Evolutionary conservation across 805 yeast genomes (phyloP), one percentile per base, ranked within the genome.

Genomic region (Teunomyces stri): DNA sequence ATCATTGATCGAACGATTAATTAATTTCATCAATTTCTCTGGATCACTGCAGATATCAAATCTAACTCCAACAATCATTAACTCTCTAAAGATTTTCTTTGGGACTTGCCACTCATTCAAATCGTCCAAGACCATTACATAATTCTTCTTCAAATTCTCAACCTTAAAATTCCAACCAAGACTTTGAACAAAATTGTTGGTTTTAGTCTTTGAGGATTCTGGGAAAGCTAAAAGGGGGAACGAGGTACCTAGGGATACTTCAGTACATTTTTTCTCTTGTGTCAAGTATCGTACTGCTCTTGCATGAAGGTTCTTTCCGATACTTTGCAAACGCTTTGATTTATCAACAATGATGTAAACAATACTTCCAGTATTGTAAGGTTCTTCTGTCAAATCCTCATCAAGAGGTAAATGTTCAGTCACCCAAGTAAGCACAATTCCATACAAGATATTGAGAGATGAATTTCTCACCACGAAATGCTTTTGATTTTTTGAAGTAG

Each of bases 391-490:
- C 36, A 54, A 37, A 11, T 53, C 58, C 1, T 48, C 55, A 31
- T 49, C 52, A 28, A 40, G 49, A 10, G 45, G 39, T 13, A 20
- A 29, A 18, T 39, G 40, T 3, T 62, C 68, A 38, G 72, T 69
- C 4, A 72, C 73, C 83, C 85, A 80, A 2, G 84, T 80, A 30
- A 77, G 60, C 3, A 78, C 67, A 18, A 81, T 61, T 4, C 86
- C 87, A 54, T 79, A 80, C 9, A 80, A 52, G 13, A 79, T 70
- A 50, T 80, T 79, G 45, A 79, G 68, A 15, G 80, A 70, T 6
- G 84, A 75, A 59, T 82, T 81, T 46, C 84, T 64, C 25, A 81
- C 80, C 33, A 81, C 78, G 61, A 81, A 81, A 58, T 79, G 78
- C 47, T 68, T 72, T 45, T 73, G 78, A 0, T 55, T 51, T 11